Percentiles rank a stretch among this genome's conserved stretches.
These are phyloP conservation scores for Hymenoscyphus scutula DNA, from an alignment of 2,329 filamentous ascomycete species.

Conservation along the genomic window DNA sequence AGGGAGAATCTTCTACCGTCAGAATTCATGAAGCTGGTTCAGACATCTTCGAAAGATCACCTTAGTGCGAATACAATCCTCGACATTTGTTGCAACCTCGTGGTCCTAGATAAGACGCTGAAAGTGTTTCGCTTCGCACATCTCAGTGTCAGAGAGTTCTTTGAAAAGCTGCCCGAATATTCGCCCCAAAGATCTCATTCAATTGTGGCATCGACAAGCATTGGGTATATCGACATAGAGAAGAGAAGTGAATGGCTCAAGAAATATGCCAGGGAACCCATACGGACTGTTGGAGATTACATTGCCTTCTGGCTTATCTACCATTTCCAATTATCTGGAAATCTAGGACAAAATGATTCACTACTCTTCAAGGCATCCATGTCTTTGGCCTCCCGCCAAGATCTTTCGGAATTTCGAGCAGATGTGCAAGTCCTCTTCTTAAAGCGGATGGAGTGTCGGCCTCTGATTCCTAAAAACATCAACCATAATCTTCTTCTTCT, in stretches of 20 bases:
- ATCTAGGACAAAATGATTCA: not conserved
- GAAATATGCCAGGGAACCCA: not conserved
- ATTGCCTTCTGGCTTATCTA: not conserved
- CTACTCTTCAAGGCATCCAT: not conserved
- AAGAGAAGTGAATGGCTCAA: not conserved
- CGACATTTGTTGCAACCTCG: conserved; percentile 6
- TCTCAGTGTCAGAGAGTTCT: conserved; percentile 3
- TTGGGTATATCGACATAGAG: not conserved
- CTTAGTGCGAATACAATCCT: not conserved
- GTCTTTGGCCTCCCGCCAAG: not conserved
- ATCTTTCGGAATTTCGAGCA: not conserved
- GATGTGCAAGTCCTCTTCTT: not conserved
- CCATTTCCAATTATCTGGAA: not conserved
- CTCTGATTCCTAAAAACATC: not conserved
- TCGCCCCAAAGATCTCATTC: not conserved
- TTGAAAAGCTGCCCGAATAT: not conserved
- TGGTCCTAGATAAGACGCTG: conserved; percentile 3
- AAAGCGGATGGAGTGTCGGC: not conserved
- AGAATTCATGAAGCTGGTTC: not conserved
- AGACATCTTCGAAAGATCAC: not conserved
- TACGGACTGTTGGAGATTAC: not conserved
- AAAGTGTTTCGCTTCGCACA: conserved; percentile 7
- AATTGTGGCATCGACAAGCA: not conserved
- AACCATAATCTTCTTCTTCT: not conserved
- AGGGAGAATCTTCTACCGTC: not conserved